A percentile compares a stretch with the other conserved stretches of the same genome.
phyloP scores from a whole-genome alignment of 2,329 filamentous ascomycete genomes.

The Clonostachys chloroleuca region DNA sequence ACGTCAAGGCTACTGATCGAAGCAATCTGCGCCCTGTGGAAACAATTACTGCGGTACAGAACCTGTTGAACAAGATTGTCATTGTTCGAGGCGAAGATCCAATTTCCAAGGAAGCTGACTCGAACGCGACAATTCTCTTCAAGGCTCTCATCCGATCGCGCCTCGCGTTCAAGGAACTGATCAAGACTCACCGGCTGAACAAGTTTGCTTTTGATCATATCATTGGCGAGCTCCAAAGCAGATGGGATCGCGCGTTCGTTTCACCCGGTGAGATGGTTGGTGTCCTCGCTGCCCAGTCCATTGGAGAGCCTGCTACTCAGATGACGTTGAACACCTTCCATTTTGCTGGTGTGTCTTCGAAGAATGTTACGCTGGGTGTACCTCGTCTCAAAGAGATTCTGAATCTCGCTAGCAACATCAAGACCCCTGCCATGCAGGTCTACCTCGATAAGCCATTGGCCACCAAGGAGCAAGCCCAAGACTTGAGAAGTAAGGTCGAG shows the following conservation, averaged over 20 bases:
- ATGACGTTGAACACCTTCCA: constrained; percentile 99
- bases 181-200: constrained; percentile 79
- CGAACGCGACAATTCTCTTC: constrained; percentile 85
- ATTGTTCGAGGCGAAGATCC: constrained; percentile 82
- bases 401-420: constrained; percentile 96
- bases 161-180: constrained; percentile 88
- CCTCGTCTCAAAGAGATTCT: constrained; percentile 99
- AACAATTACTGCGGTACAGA: constrained; percentile 74
- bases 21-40: constrained; percentile 88
- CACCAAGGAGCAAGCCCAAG: constrained; percentile 77
- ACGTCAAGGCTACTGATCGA: constrained; percentile 77
- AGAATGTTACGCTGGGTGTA: constrained; percentile 99
- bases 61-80: constrained; percentile 70
- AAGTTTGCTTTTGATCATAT: constrained; percentile 91
- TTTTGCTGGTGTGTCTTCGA: constrained; percentile 98
- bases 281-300: constrained; percentile 94
- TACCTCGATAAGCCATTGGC: constrained; percentile 65
- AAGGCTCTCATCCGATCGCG: constrained; percentile 88
- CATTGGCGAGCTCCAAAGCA: constrained; percentile 82
- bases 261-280: constrained; percentile 98
- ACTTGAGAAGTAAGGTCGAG: constrained; percentile 83
- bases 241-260: constrained; percentile 81
- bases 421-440: constrained; percentile 95
- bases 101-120: constrained; percentile 81
- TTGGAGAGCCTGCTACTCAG: constrained; percentile 96